Conservation (phyloP, 805 yeast species). For the Wickerhamomyces queroliae region DNA sequence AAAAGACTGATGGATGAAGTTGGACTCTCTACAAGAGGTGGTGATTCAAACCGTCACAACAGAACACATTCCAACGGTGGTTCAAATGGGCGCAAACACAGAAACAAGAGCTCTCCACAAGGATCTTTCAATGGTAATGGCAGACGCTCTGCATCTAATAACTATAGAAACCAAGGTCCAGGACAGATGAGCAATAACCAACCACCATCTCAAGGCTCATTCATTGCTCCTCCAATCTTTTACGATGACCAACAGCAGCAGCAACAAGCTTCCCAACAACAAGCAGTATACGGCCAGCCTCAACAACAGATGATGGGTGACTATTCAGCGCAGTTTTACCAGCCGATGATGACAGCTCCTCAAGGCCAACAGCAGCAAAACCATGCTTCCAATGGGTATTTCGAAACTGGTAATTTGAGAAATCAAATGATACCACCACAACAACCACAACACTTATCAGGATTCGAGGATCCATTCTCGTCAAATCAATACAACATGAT, state of each 20-base stretch:
- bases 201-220: neutral
- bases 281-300: neutral
- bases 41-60: conserved; percentile 12
- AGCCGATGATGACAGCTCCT: neutral
- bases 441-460: neutral
- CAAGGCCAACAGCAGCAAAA: neutral
- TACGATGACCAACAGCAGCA: conserved; percentile 2
- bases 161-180: neutral
- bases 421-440: neutral
- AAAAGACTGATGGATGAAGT: conserved; percentile 89
- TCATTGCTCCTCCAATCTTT: neutral
- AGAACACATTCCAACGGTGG: conserved; percentile 20
- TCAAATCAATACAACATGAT: neutral
- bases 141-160: conserved; percentile 8
- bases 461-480: conserved; percentile 2
- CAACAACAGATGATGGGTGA: conserved; percentile 5
- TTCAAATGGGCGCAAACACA: conserved; percentile 5
- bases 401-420: no score
- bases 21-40: conserved; percentile 41
- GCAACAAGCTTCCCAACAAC: neutral
- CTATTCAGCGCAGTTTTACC: neutral
- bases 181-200: neutral
- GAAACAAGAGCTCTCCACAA: conserved; percentile 16
- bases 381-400: no score
- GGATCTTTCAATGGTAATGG: conserved; percentile 2